A percentile compares a stretch with the other conserved stretches of the same genome.
These are phyloP conservation scores for Parachlorella kessleri DNA, from an alignment of 139 green algal species.

Conservation along the genomic window DNA sequence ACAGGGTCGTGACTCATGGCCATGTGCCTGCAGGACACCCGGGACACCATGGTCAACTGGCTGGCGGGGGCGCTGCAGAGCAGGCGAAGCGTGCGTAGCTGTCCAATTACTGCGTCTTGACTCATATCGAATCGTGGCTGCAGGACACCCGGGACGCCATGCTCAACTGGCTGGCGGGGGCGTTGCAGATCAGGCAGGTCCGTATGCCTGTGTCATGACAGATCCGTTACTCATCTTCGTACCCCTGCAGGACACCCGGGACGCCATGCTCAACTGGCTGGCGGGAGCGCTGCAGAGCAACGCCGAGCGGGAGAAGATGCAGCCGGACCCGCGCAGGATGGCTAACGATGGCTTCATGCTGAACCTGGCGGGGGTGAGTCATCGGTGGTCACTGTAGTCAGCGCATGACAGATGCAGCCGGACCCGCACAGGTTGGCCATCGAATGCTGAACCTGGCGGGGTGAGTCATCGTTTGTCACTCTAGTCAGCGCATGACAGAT, in stretches of 20 bases:
- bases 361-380: conserved; percentile 74
- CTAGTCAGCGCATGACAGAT: too few relatives aligned
- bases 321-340: conserved; percentile 40
- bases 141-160: conserved; percentile 68
- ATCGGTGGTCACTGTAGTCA: too few relatives aligned
- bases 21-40: conserved; percentile 46
- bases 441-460: conserved; percentile 83
- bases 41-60: conserved; percentile 78
- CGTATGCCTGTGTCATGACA: too few relatives aligned
- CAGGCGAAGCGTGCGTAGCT: too few relatives aligned
- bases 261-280: conserved; percentile 81
- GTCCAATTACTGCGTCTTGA: too few relatives aligned
- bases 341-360: conserved; percentile 81
- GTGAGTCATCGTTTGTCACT: conserved; percentile 33
- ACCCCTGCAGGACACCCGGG: conserved; percentile 57
- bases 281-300: conserved; percentile 73
- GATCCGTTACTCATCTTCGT: background rate
- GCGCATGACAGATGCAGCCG: too few relatives aligned
- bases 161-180: conserved; percentile 77
- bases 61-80: conserved; percentile 65
- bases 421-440: conserved; percentile 46
- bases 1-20: background rate
- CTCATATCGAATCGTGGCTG: too few relatives aligned
- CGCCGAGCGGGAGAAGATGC: conserved; percentile 85
- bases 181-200: conserved; percentile 75